A percentile compares a stretch with the other conserved stretches of the same genome.
These are phyloP conservation scores for Aspergillus ibericus DNA, from an alignment of 2,329 filamentous ascomycete species.

Conservation along the genomic window DNA sequence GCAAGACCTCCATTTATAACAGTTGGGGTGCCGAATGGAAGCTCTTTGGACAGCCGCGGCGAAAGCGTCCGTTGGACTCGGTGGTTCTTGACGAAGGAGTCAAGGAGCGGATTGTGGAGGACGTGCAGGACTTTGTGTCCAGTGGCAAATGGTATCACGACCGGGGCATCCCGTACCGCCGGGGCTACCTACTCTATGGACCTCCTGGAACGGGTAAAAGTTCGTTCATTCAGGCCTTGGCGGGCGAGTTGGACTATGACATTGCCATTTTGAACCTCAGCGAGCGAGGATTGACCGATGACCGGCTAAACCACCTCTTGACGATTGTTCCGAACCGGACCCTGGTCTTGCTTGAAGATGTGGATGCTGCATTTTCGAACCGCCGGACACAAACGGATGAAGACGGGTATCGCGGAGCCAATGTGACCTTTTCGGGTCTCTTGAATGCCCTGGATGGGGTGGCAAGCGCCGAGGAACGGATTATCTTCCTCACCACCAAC, in stretches of 20 bases:
- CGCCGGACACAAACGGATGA: slow-evolving; percentile 67
- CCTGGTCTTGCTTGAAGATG: slow-evolving; percentile 82
- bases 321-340: slow-evolving; percentile 82
- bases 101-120: slow-evolving; percentile 74
- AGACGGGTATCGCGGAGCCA: slow-evolving; percentile 83
- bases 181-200: slow-evolving; percentile 85
- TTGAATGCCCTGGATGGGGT: slow-evolving; percentile 85
- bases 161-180: slow-evolving; percentile 87
- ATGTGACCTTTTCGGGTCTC: slow-evolving; percentile 90
- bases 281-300: slow-evolving; percentile 85
- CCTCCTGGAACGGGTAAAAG: slow-evolving; percentile 92
- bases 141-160: slow-evolving; percentile 88
- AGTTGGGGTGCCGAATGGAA: slow-evolving; percentile 82
- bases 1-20: slow-evolving; percentile 90
- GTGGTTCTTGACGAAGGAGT: slow-evolving; percentile 84
- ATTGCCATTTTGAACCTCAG: slow-evolving; percentile 91
- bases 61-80: slow-evolving; percentile 83
- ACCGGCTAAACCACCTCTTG: slow-evolving; percentile 80
- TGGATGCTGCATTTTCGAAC: slow-evolving; percentile 86
- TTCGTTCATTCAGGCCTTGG: slow-evolving; percentile 92
- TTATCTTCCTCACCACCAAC: slow-evolving; percentile 93
- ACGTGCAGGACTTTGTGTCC: slow-evolving; percentile 78
- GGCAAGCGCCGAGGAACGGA: slow-evolving; percentile 90
- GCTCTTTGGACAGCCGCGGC: slow-evolving; percentile 76
- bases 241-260: slow-evolving; percentile 87